Evolutionary conservation across 345 rosid species (phyloP), one percentile per base, ranked within the genome.

Genomic region (Eucalyptus globulus): DNA sequence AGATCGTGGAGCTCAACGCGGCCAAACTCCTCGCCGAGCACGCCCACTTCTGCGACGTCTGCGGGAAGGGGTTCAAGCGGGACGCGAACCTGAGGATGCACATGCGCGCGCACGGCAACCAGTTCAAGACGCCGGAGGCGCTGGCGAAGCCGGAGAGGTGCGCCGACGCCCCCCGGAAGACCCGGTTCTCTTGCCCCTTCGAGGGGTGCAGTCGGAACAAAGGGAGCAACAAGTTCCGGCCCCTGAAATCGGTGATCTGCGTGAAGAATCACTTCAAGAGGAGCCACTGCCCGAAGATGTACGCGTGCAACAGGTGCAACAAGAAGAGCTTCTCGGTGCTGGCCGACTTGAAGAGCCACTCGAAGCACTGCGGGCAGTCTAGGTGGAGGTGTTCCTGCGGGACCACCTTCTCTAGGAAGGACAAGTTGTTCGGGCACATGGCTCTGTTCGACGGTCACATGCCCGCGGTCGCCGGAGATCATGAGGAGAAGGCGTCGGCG

Each of bases 51-150:
- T 95, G 98, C 72, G 95, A 95, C 69, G 89, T 96, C 24, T 96
- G 97, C 81, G 97, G 98, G 17, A 95, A 96, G 89, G 96, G 98
- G 49, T 96, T 96, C 93, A 96, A 94, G 91, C 92, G 97, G 15
- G 98, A 96, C 65, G 97, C 98, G 43, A 96, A 96, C 90, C 83
- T 96, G 85, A 89, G 97, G 86, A 96, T 96, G 98, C 98, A 96
- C 90, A 96, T 96, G 98, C 91, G 97, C 11, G 98, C 98, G 9
- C 97, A 96, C 81, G 97, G 98, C 26, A 91, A 95, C 67, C 95
- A 93, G 92, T 96, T 91, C 93, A 95, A 95, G 90, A 94, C 98
- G 6, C 91, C 92, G 2, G 95, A 94, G 91, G 97, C 96, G 47
- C 86, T 95, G 14, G 92, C 96, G 37, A 96, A 91, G 89, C 94